A percentile compares a stretch with the other conserved stretches of the same genome.
phyloP scores from a whole-genome alignment of 257 asterid genomes.

The Galeopsis tetrahit region DNA sequence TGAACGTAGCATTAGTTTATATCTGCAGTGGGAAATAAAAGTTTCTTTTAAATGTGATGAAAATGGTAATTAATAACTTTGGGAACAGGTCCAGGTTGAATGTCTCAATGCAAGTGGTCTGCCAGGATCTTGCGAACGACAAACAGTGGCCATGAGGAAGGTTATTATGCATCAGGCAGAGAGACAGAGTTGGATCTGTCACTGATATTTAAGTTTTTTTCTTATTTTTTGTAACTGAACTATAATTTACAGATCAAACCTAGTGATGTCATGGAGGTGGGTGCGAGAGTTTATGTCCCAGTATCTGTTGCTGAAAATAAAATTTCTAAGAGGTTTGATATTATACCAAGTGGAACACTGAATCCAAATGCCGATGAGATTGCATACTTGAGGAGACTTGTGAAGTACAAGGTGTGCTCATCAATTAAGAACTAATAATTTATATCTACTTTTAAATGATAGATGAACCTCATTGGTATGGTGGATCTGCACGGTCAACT shows the following conservation, averaged over 20 bases:
- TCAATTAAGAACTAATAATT: slow-evolving; percentile 11
- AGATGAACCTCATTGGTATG: background rate
- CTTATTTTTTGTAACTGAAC: slow-evolving; percentile 11
- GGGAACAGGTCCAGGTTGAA: slow-evolving; percentile 68
- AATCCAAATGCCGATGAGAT: slow-evolving; percentile 98
- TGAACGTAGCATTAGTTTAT: background rate
- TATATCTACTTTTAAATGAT: slow-evolving; percentile 17
- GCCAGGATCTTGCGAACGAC: slow-evolving; percentile 35
- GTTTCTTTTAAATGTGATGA: slow-evolving; percentile 12
- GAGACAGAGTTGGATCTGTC: slow-evolving; percentile 14
- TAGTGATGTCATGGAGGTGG: slow-evolving; percentile 70
- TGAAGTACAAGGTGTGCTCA: slow-evolving; percentile 73
- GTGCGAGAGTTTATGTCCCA: slow-evolving; percentile 68
- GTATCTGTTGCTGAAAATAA: slow-evolving; percentile 75
- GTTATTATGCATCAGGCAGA: slow-evolving; percentile 43
- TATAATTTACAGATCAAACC: slow-evolving; percentile 63
- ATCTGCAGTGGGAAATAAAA: background rate
- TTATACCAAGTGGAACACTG: slow-evolving; percentile 81
- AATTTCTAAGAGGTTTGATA: slow-evolving; percentile 80
- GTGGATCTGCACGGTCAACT: background rate
- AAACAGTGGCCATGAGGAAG: slow-evolving; percentile 54
- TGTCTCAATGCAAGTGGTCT: slow-evolving; percentile 37
- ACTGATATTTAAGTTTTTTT: slow-evolving; percentile 9
- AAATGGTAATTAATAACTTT: slow-evolving; percentile 2
- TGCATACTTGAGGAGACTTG: slow-evolving; percentile 77